Evolutionary conservation across 495 filamentous ascomycete genomes (phyloP), one percentile per base, ranked within the genome.

Genomic region (Neurospora cerealis): DNA sequence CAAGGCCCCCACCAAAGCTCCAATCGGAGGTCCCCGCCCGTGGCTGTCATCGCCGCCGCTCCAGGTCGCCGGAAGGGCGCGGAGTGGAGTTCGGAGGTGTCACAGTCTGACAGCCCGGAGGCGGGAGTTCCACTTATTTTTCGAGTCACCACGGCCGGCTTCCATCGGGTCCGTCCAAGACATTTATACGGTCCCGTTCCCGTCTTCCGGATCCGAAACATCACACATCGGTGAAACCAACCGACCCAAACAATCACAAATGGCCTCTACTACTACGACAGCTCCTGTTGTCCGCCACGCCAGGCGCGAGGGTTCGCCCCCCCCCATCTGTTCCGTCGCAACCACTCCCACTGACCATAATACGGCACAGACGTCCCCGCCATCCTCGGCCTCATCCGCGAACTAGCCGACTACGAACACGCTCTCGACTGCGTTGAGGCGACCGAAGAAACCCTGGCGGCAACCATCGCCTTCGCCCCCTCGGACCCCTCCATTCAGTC

Each of bases 341-440:
- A 32, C 32, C 32, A 32, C 3, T 32, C 32, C 32, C 3, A 32
- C 3, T 32, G n/a, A n/a, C n/a, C n/a, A n/a, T n/a, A n/a, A n/a
- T n/a, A n/a, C n/a, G n/a, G n/a, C n/a, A n/a, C n/a, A 97, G 95
- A 98, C 77, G 90, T 97, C 72, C 89, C 90, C 41, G 83, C 86
- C 17, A 97, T 98, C 80, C 89, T 97, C 74, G 81, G 89, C 74
- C 84, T 97, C 76, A 96, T 99, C 83, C 89, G 89, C 72, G 95
- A 96, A 78, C 90, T 98, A 6, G 95, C 96, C 75, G 87, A 89
- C 77, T 97, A 97, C 83, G 94, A 98, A 82, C 84, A 91, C 32
- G 89, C 91, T 84, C 85, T 90, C 21, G 84, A 91, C 78, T 85
- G 88, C 73, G 94, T 97, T 74, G 86, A 92, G 76, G 95, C 96